Base-by-base conservation (phyloP, 495 filamentous ascomycete species). In the Aspergillus conjunctus region DNA sequence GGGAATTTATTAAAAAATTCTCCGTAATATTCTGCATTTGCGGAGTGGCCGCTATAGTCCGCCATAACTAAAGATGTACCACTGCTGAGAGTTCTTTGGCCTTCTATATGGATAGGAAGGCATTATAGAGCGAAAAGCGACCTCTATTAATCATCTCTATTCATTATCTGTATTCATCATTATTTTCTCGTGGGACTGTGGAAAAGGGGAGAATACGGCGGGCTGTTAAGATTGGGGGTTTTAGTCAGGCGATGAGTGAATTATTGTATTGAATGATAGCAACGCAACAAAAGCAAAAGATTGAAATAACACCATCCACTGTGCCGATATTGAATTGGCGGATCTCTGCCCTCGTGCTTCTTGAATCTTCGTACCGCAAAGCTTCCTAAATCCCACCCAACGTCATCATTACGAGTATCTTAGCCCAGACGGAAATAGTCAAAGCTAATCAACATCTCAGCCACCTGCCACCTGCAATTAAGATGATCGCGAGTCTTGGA, bases 211-310 rank as follows among this genome's bases (percentile, higher is more conserved):
- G 14, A 37, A 3, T 37, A 37, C 14, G 34, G 3, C 3, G 3
- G 34, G 34, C 34, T 1, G 3, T 37, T 37, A 37, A 37, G 8
- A 37, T 37, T 37, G 14, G 14, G 34, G 8, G 34, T 37, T 37
- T 3, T 37, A 37, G n/a, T n/a, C n/a, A n/a, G n/a, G n/a, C n/a
- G n/a, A n/a, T 20, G 44, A 46, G 44, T 20, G 44, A 48, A 48
- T 21, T 48, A 48, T 21, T 48, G 10, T 48, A 2, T 6, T 21
- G 7, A 48, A 12, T 48, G 44, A 48, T 12, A 48, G 44, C 18
- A 48, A 48, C n/a, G 21, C 44, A n/a, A n/a, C n/a, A n/a, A n/a
- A 48, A 48, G 44, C 44, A 48, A 20, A 6, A 48, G n/a, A 21
- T 48, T 21, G 18, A 17, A 48, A 6, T 48, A 48, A 48, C 44